These are phyloP conservation scores for Diaporthe longicolla DNA, from an alignment of 2,329 filamentous ascomycete species.

Conservation along the genomic window DNA sequence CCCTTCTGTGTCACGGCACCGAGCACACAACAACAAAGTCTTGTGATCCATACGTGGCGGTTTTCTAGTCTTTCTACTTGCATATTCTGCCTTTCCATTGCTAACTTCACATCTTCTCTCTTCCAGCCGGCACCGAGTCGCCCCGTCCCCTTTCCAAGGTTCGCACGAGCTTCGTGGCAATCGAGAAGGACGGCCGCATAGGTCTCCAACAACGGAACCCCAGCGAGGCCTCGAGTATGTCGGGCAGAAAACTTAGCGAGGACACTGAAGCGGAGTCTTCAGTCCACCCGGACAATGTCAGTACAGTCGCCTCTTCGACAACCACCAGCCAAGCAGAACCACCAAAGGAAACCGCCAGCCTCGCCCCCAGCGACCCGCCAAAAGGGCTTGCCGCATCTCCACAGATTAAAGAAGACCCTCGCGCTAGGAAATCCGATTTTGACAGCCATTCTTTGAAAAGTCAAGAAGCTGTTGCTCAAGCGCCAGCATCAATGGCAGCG, in stretches of 20 bases:
- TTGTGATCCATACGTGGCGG: not conserved
- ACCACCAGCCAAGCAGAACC: slow-evolving; percentile 26
- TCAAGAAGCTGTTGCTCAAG: slow-evolving; percentile 21
- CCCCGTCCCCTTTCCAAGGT: slow-evolving; percentile 81
- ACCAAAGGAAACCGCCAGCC: slow-evolving; percentile 6
- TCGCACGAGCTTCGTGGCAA: slow-evolving; percentile 80
- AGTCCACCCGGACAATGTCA: slow-evolving; percentile 56
- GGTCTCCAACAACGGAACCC: slow-evolving; percentile 62
- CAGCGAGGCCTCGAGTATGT: slow-evolving; percentile 59
- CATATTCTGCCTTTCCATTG: not conserved
- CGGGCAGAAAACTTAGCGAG: slow-evolving; percentile 54
- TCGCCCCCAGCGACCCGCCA: slow-evolving; percentile 12
- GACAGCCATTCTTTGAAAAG: slow-evolving; percentile 24
- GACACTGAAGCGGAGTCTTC: slow-evolving; percentile 57
- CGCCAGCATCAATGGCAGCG: slow-evolving; percentile 33
- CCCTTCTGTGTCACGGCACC: not conserved
- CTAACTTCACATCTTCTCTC: slow-evolving; percentile 23
- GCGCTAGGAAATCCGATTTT: slow-evolving; percentile 14
- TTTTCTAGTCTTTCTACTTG: too few species aligned
- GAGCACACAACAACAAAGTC: not conserved
- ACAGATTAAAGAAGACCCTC: slow-evolving; percentile 38
- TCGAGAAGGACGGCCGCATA: slow-evolving; percentile 75
- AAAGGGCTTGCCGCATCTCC: slow-evolving; percentile 41
- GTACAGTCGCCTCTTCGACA: slow-evolving; percentile 45
- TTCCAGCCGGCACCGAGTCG: slow-evolving; percentile 59